Evolutionary conservation across 305 asterid species (phyloP).

Genomic region (Ajuga reptans): DNA sequence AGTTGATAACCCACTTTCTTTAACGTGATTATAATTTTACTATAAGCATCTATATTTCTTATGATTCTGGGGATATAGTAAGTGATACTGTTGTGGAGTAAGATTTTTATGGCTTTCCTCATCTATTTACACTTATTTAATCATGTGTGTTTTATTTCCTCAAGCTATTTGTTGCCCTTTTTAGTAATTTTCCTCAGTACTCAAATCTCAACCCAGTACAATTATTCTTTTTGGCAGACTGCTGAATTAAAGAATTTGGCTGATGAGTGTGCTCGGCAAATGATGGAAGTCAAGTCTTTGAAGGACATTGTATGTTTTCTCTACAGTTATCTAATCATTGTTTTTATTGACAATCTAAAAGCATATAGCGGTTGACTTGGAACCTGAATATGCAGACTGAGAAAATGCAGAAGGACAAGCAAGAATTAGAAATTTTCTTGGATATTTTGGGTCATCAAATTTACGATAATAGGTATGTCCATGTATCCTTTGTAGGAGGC

Average conservation of each 20-base stretch:
- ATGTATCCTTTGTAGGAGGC: background rate
- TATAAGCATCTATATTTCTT: background rate
- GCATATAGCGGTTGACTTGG: constrained; percentile 22
- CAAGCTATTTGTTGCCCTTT: background rate
- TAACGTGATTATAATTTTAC: background rate
- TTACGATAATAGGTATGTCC: constrained; percentile 62
- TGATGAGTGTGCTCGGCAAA: constrained; percentile 46
- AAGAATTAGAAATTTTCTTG: constrained; percentile 65
- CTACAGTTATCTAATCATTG: constrained; percentile 13
- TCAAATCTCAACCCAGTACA: background rate
- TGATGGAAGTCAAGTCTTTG: constrained; percentile 56
- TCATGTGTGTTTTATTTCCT: background rate
- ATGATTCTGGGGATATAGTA: constrained; percentile 1
- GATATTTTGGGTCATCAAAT: constrained; percentile 83
- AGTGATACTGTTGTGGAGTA: background rate
- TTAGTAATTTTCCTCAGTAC: constrained; percentile 4
- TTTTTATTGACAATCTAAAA: constrained; percentile 10
- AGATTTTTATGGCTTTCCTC: background rate
- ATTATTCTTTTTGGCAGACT: constrained; percentile 49
- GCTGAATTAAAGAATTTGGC: constrained; percentile 55
- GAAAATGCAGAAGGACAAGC: constrained; percentile 71
- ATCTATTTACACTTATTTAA: background rate
- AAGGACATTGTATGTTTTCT: constrained; percentile 54
- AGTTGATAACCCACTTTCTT: background rate
- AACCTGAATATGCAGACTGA: constrained; percentile 51